phyloP scores from a whole-genome alignment of 768 basidiomycete species.

The Mycena chlorophos region DNA sequence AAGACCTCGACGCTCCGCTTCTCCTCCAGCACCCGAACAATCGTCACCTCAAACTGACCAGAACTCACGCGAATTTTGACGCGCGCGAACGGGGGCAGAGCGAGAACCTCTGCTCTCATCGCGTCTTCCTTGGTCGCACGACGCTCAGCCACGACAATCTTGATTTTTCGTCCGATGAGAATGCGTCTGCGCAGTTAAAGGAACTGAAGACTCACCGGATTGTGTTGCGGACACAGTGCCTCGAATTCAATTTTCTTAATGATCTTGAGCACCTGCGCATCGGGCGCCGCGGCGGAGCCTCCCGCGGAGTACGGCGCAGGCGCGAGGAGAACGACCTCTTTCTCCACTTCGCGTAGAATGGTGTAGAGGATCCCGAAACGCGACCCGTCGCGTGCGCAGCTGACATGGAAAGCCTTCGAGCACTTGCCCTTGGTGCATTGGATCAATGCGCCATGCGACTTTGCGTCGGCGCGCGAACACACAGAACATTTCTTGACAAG shows the following conservation, averaged over 20 bases:
- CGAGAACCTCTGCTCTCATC: constrained; percentile 67
- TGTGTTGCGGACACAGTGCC: constrained; percentile 83
- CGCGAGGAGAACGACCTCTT: constrained; percentile 73
- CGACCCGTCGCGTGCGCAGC: constrained; percentile 71
- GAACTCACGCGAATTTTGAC: constrained; percentile 84
- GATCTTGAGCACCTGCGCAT: constrained; percentile 53
- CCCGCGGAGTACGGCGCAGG: constrained; percentile 15
- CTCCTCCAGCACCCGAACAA: constrained; percentile 70
- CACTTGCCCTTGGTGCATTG: constrained; percentile 97
- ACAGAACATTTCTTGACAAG: constrained; percentile 79
- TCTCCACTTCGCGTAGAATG: constrained; percentile 71
- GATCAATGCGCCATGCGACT: constrained; percentile 77
- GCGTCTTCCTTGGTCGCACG: constrained; percentile 74
- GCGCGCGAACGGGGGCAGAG: constrained; percentile 66
- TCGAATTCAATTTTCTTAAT: constrained; percentile 76
- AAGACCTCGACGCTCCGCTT: constrained; percentile 73
- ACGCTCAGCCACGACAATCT: constrained; percentile 77
- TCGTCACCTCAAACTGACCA: constrained; percentile 84
- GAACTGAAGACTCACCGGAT: constrained; percentile 78
- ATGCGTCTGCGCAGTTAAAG: not conserved
- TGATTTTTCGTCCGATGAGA: constrained; percentile 5
- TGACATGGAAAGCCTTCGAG: constrained; percentile 89
- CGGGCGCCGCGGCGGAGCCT: constrained; percentile 5
- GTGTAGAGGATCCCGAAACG: constrained; percentile 57
- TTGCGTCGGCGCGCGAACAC: constrained; percentile 68